phyloP scores from a whole-genome alignment of 148 eudicot genomes.

The Rhododendron mucronatum region DNA sequence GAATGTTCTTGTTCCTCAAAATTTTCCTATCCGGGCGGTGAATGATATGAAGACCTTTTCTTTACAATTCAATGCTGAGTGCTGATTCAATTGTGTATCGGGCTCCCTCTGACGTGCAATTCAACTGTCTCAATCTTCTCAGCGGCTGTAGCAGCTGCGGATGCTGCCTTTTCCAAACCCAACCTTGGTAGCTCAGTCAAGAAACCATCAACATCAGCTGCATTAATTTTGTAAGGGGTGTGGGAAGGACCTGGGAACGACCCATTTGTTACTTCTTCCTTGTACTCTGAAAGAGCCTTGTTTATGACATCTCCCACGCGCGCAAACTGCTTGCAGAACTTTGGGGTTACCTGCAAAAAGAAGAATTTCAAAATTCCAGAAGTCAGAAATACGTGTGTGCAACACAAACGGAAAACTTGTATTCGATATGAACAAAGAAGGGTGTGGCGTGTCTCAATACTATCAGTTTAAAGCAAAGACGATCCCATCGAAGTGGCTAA shows the following conservation, averaged over 20 bases:
- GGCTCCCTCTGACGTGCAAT: not conserved
- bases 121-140: conserved; percentile 44
- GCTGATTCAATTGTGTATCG: not conserved
- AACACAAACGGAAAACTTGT: not conserved
- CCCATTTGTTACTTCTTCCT: conserved; percentile 79
- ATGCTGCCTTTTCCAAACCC: conserved; percentile 73
- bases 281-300: conserved; percentile 77
- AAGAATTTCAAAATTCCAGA: not conserved
- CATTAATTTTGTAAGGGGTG: conserved; percentile 74
- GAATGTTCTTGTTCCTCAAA: not conserved
- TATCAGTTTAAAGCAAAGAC: not conserved
- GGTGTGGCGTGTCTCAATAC: not conserved
- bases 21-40: not conserved
- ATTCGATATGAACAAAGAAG: not conserved
- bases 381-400: not conserved
- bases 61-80: not conserved
- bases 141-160: conserved; percentile 81
- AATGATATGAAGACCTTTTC: not conserved
- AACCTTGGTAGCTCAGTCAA: conserved; percentile 46
- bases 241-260: conserved; percentile 71
- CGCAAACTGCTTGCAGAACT: conserved; percentile 89
- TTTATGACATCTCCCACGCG: conserved; percentile 76
- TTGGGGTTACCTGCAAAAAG: conserved; percentile 72
- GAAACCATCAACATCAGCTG: conserved; percentile 56
- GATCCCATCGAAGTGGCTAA: not conserved